Conservation (phyloP, 305 asterid species). For the Solanum hybrid region DNA sequence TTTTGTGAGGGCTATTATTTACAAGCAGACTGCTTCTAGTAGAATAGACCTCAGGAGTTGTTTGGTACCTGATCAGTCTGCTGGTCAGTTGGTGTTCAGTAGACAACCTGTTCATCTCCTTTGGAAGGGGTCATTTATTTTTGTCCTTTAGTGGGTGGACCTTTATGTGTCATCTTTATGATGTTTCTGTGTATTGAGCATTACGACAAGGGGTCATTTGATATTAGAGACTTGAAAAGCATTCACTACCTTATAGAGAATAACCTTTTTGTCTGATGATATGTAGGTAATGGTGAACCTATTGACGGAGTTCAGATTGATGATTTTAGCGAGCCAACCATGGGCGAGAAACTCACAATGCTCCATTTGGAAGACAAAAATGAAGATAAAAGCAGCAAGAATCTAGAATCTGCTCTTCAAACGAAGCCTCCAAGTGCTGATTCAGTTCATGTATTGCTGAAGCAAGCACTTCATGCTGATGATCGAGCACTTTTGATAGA, state of each 20-base stretch:
- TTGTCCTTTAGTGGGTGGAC: not conserved
- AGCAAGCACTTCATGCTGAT: slow-evolving; percentile 84
- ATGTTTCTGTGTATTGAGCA: not conserved
- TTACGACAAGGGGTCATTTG: not conserved
- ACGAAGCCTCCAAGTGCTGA: slow-evolving; percentile 86
- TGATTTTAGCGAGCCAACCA: slow-evolving; percentile 74
- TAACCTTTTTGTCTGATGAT: slow-evolving; percentile 1
- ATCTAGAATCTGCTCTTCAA: slow-evolving; percentile 14
- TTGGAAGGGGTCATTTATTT: not conserved
- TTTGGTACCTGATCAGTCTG: not conserved
- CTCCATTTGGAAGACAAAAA: slow-evolving; percentile 41
- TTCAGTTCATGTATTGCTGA: slow-evolving; percentile 75
- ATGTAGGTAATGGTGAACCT: slow-evolving; percentile 36
- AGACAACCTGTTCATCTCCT: not conserved
- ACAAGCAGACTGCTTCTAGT: not conserved
- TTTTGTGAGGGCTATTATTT: not conserved
- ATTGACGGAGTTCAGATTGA: slow-evolving; percentile 33
- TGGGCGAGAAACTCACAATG: slow-evolving; percentile 81
- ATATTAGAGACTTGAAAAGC: not conserved
- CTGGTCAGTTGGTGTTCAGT: not conserved
- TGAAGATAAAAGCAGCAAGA: slow-evolving; percentile 20
- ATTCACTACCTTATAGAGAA: not conserved
- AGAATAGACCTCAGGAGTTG: not conserved
- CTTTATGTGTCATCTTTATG: not conserved
- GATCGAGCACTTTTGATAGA: slow-evolving; percentile 73